phyloP scores from a whole-genome alignment of 208 protist species.

The Blechomonas ayalai region DNA sequence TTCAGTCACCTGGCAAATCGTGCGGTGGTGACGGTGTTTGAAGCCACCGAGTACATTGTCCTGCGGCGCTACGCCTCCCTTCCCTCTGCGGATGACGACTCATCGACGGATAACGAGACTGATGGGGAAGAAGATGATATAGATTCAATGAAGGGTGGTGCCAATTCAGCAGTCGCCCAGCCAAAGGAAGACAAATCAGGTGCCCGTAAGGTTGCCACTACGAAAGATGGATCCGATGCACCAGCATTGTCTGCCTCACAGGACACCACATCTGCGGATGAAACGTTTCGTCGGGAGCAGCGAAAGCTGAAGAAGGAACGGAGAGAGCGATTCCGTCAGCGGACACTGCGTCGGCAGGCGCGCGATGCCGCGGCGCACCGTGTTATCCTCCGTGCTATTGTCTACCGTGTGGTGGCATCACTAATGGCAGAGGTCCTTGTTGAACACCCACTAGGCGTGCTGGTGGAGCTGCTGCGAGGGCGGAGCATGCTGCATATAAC shows the following conservation, averaged over 20 bases:
- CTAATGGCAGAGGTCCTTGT: conserved; percentile 57
- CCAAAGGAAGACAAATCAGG: no score
- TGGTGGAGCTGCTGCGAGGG: conserved; percentile 54
- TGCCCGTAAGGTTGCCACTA: not conserved
- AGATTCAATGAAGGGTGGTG: no score
- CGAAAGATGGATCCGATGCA: not conserved
- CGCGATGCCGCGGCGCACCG: conserved; percentile 17
- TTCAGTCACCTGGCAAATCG: conserved; percentile 51
- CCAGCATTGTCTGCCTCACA: not conserved
- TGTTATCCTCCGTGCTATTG: conserved; percentile 60
- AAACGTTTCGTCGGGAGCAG: conserved; percentile 2
- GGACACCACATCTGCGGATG: not conserved
- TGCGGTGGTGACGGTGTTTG: conserved; percentile 47
- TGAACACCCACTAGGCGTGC: conserved; percentile 62
- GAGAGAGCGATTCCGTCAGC: no score
- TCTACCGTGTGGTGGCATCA: conserved; percentile 55
- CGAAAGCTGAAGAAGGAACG: conserved; percentile 3
- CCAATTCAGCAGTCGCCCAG: no score
- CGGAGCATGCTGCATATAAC: conserved; percentile 64
- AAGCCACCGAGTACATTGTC: conserved; percentile 65
- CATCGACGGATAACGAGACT: conserved; percentile 1
- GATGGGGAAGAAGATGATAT: conserved; percentile 25
- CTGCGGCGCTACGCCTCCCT: conserved; percentile 54
- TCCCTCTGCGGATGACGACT: conserved; percentile 5
- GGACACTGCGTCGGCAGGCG: conserved; percentile 14